phyloP scores from a whole-genome alignment of 139 green algal species.

The Tetradesmus lagerheimii region DNA sequence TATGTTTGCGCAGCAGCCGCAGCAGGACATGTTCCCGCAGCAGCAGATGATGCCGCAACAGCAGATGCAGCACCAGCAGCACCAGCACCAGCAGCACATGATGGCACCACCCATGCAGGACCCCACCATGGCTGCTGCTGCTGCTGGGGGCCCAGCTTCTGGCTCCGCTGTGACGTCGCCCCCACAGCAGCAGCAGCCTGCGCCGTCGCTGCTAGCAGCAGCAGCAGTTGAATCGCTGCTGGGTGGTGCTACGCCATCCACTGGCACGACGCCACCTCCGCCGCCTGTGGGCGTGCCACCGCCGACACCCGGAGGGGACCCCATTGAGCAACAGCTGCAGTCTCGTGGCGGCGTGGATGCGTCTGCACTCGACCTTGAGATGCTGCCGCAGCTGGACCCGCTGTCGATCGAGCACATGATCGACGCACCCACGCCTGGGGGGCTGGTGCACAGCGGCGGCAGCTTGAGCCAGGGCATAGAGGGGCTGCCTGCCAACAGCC shows the following conservation, averaged over 20 bases:
- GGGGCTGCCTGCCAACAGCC: not conserved
- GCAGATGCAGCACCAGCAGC: not conserved
- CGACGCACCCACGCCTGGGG: conserved; percentile 31
- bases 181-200: conserved; percentile 2
- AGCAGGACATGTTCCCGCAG: not conserved
- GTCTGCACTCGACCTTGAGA: conserved; percentile 3
- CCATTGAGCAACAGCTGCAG: conserved; percentile 47
- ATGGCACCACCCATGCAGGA: not conserved
- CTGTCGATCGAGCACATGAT: conserved; percentile 33
- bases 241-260: not conserved
- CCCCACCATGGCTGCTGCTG: conserved; percentile 1
- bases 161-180: not conserved
- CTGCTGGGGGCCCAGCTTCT: not conserved
- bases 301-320: not conserved
- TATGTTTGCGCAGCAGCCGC: not conserved
- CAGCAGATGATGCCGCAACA: not conserved
- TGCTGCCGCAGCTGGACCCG: conserved; percentile 37
- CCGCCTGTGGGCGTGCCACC: not conserved
- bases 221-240: conserved; percentile 1
- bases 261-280: not conserved
- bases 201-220: not conserved
- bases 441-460: not conserved
- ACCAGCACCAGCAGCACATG: not conserved
- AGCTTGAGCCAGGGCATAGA: not conserved
- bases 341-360: conserved; percentile 37